These are phyloP conservation scores for Colletotrichum sidae DNA, from an alignment of 2,329 filamentous ascomycete species.

Conservation along the genomic window DNA sequence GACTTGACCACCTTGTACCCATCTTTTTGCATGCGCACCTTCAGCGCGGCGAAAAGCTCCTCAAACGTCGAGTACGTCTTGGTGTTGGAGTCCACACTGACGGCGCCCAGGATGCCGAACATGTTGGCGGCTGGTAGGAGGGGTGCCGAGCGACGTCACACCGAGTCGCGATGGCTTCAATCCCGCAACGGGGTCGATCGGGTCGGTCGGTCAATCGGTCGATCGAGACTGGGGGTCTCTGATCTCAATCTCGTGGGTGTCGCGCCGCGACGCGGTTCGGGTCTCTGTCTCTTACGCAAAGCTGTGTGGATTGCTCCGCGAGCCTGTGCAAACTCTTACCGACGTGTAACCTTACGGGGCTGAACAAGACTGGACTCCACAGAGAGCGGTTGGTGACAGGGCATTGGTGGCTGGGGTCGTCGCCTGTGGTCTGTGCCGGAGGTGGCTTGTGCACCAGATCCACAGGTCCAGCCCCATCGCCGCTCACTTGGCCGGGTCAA, in stretches of 20 bases:
- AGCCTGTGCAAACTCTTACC: conserved; percentile 40
- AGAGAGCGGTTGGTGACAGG: conserved; percentile 10
- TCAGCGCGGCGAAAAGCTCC: conserved; percentile 54
- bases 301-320: conserved; percentile 39
- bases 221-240: conserved; percentile 33
- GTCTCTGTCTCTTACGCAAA: conserved; percentile 16
- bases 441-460: conserved; percentile 12
- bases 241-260: conserved; percentile 34
- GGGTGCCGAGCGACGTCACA: conserved; percentile 5
- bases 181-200: conserved; percentile 11
- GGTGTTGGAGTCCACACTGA: conserved; percentile 46
- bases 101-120: conserved; percentile 57
- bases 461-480: conserved; percentile 10
- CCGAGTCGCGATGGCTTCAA: conserved; percentile 26
- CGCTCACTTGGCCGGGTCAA: conserved; percentile 8
- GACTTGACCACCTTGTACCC: conserved; percentile 60
- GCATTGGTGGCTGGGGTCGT: conserved; percentile 24
- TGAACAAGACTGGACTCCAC: conserved; percentile 32
- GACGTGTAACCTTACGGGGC: conserved; percentile 16
- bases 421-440: conserved; percentile 5
- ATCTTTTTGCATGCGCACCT: conserved; percentile 55
- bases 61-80: conserved; percentile 53
- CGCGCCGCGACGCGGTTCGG: conserved; percentile 39
- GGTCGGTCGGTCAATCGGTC: conserved; percentile 1
- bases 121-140: conserved; percentile 41